phyloP scores from a whole-genome alignment of 495 filamentous ascomycete species.

The Thermothielavioides terrestris region DNA sequence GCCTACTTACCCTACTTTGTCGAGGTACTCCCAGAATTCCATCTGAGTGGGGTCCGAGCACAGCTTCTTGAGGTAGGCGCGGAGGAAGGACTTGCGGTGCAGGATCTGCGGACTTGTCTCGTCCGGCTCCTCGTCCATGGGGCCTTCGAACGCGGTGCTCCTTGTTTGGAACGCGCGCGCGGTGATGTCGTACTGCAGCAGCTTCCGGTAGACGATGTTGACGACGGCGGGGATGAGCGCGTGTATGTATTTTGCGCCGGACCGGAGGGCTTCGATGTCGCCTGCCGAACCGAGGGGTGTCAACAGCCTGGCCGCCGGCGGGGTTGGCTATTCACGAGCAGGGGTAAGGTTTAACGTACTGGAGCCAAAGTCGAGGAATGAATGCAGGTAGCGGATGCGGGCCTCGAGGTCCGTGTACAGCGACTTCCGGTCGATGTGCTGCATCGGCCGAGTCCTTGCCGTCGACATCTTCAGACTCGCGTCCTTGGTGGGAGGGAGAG shows the following conservation, averaged over 20 bases:
- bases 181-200: constrained; percentile 67
- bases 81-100: constrained; percentile 68
- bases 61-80: constrained; percentile 59
- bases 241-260: constrained; percentile 64
- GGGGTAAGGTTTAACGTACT: constrained; percentile 36
- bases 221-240: constrained; percentile 61
- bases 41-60: constrained; percentile 62
- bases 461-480: constrained; percentile 21
- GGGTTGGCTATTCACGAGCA: background rate
- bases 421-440: constrained; percentile 60
- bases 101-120: constrained; percentile 62
- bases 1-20: constrained; percentile 59
- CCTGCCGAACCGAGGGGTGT: constrained; percentile 29
- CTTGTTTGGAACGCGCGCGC: constrained; percentile 60
- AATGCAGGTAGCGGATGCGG: constrained; percentile 60
- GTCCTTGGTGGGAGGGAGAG: background rate
- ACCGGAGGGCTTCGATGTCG: constrained; percentile 57
- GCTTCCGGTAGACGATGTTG: constrained; percentile 72
- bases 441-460: constrained; percentile 26
- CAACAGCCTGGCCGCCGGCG: too few relatives aligned
- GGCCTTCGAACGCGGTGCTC: constrained; percentile 53
- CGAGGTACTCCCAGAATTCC: constrained; percentile 71
- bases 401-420: constrained; percentile 60
- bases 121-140: constrained; percentile 50
- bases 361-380: constrained; percentile 62